A percentile compares a stretch with the other conserved stretches of the same genome.
These are phyloP conservation scores for Aspergillus quadricinctus DNA, from an alignment of 2,329 filamentous ascomycete genomes.

Conservation along the genomic window DNA sequence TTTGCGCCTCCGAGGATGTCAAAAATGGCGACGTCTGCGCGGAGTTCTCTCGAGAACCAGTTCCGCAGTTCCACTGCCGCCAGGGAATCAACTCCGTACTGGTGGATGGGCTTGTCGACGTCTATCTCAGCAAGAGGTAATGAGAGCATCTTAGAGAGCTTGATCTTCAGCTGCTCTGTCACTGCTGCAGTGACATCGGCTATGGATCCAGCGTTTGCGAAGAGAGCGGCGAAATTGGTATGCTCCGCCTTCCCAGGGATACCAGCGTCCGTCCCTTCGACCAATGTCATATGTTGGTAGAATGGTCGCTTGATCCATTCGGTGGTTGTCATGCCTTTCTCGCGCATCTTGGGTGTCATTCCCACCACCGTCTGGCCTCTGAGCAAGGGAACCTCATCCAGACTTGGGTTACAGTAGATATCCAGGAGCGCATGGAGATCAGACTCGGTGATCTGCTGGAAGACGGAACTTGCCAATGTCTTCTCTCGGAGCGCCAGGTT, in stretches of 20 bases:
- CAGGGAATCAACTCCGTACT: slow-evolving; percentile 35
- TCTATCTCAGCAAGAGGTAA: slow-evolving; percentile 29
- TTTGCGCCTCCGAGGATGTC: not conserved
- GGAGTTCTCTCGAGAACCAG: slow-evolving; percentile 1
- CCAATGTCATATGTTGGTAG: slow-evolving; percentile 1
- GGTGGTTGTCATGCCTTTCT: not conserved
- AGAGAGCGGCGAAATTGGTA: not conserved
- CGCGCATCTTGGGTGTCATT: slow-evolving; percentile 1
- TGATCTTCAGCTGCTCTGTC: slow-evolving; percentile 20
- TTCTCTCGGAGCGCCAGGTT: slow-evolving; percentile 3
- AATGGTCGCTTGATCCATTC: slow-evolving; percentile 5
- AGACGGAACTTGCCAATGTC: not conserved
- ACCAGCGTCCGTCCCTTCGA: not conserved
- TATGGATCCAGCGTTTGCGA: slow-evolving; percentile 1
- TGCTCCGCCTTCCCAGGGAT: not conserved
- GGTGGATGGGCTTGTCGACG: slow-evolving; percentile 21
- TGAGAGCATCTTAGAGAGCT: slow-evolving; percentile 32
- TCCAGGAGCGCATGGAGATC: slow-evolving; percentile 15
- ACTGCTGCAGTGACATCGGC: slow-evolving; percentile 1
- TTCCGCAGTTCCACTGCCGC: slow-evolving; percentile 5
- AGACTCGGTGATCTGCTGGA: slow-evolving; percentile 12
- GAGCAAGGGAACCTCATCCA: not conserved
- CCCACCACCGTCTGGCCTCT: slow-evolving; percentile 4
- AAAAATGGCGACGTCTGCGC: slow-evolving; percentile 3
- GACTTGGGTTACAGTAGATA: slow-evolving; percentile 5